Base-by-base conservation (phyloP, 169 alveolate genomes). In the Cryptosporidium ubiquitum region DNA sequence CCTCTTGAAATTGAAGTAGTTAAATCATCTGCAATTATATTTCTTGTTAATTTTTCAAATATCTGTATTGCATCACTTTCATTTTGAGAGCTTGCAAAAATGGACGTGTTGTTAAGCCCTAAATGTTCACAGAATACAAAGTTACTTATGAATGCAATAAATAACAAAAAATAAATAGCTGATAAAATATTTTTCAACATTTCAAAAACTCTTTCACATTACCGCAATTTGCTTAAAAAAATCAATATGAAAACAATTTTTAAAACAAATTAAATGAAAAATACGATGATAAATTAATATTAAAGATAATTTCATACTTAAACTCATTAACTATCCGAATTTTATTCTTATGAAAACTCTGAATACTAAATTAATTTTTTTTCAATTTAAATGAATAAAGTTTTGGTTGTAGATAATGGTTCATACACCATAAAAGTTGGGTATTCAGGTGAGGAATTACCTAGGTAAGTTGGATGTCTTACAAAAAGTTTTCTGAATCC, bases 1-100 rank as follows among this genome's bases (percentile, higher is more conserved):
- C 89, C 89, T 79, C 75, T 79, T 18, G 89, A 79, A n/a, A 79
- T 79, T 14, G 89, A 79, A 66, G 69, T 40, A 16, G 9, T 44
- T 60, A 79, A 39, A 18, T 79, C 89, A 61, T 79, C 79, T 0
- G 73, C 75, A 60, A 44, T 39, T 23, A 79, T 69, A 23, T 40
- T 61, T 79, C 58, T 79, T 29, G 73, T 37, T 33, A 52, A 42
- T 20, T 55, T 61, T 31, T 37, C 40, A 14, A 79, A 33, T 39
- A 1, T 37, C 20, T 61, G 70, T 16, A 79, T 26, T 42, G 89
- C 89, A 73, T 73, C 70, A 33, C 18, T 26, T 40, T 73, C 85
- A 57, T 33, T 52, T 35, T 33, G 40, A 18, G 42, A 73, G 16
- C 37, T 55, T 18, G 37, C 35, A 51, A 73, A 73, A 5, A 73